Base-by-base conservation (phyloP, 768 basidiomycete genomes). In the Tephrocybe rancida region DNA sequence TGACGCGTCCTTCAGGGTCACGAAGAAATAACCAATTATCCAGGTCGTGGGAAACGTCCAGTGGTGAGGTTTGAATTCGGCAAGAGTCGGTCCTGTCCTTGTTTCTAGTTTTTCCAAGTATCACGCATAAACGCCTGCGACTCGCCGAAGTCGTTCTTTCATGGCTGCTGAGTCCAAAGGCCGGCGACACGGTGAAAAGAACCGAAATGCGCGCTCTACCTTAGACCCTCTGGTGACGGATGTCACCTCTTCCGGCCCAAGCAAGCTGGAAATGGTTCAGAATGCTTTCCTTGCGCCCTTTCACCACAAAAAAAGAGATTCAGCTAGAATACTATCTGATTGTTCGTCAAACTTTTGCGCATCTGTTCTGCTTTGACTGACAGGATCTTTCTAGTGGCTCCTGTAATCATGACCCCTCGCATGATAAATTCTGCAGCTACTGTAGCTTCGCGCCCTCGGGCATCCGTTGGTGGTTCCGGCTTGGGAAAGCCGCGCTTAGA, bases 401-500 rank as follows among this genome's bases (percentile, higher is more conserved):
- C 92, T 11, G 86, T 87, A 56, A 90, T 95, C 61, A 92, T 95
- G 90, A 93, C 91, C 2, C 92, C 92, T 21, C 79, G 85, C 51
- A 87, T 93, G 83, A 82, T 92, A 56, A 83, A 80, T 54, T 81
- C 84, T 19, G 80, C 88, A 6, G 78, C 88, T 2, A 85, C 85
- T n/a, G 81, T 83, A 3, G 81, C 85, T n/a, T 78, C 85, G 24
- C 73, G 81, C 37, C 68, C 74, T 39, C 71, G 67, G 39, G 61
- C 64, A 16, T 72, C 72, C 26, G 59, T 78, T 34, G 61, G 62
- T 14, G 66, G 53, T 39, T 59, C 71, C n/a, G 65, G 61, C 35
- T 54, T 70, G 27, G 65, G 77, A 10, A 68, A 69, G 26, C 70
- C 77, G 34, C 75, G 70, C 50, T 63, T 90, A 63, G 85, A 86